Conservation (phyloP, 228 moss, liverwort and hornwort genomes). For the Sphagnum magellanicum region DNA sequence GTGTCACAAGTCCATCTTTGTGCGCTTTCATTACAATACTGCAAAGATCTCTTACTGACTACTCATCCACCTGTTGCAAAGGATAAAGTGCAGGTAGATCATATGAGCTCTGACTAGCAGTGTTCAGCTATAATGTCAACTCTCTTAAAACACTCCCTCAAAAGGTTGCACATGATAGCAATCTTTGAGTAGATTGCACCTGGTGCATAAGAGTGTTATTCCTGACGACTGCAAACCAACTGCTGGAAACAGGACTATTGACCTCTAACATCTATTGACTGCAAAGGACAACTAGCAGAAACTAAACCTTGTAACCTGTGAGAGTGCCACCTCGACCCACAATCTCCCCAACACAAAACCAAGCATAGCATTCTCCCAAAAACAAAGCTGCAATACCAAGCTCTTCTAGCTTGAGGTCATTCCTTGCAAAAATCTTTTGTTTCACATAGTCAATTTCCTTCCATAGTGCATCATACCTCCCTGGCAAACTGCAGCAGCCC, state of each 20-base stretch:
- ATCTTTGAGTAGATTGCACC: background rate
- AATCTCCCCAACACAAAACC: constrained; percentile 99
- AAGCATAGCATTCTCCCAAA: constrained; percentile 87
- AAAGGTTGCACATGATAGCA: background rate
- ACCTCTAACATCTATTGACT: constrained; percentile 18
- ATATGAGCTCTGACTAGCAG: background rate
- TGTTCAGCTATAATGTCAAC: constrained; percentile 10
- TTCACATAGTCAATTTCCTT: constrained; percentile 91
- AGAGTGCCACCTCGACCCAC: constrained; percentile 85
- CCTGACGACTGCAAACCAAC: constrained; percentile 5
- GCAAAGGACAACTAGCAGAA: background rate
- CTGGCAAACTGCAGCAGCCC: constrained; percentile 63
- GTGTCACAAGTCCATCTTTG: too few species aligned
- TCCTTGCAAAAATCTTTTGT: constrained; percentile 59
- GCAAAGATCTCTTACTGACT: constrained; percentile 4
- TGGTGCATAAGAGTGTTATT: too few species aligned
- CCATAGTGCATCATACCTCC: constrained; percentile 86
- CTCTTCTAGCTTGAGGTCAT: constrained; percentile 89
- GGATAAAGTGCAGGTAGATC: background rate
- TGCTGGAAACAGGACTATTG: constrained; percentile 11
- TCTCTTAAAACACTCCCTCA: constrained; percentile 11
- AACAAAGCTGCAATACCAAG: constrained; percentile 71
- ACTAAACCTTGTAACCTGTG: constrained; percentile 89
- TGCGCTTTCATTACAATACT: constrained; percentile 18
- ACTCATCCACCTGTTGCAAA: constrained; percentile 2